These are phyloP conservation scores for Petunia hybrid DNA, from an alignment of 305 asterid species.

Conservation along the genomic window DNA sequence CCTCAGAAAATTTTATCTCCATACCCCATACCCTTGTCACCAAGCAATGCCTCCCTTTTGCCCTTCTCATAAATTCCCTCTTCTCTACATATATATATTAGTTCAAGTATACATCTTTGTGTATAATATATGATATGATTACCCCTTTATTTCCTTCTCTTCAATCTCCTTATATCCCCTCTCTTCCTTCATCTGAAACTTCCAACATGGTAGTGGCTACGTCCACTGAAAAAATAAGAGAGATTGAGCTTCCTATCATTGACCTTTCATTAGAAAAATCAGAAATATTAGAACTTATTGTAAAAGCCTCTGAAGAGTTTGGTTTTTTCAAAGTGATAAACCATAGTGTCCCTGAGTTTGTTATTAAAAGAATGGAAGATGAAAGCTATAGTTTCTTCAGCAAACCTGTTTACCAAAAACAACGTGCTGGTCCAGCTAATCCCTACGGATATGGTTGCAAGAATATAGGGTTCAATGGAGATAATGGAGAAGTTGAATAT, in stretches of 20 bases:
- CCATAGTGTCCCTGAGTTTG: conserved; percentile 64
- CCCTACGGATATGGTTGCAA: conserved; percentile 76
- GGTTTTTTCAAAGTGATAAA: conserved; percentile 84
- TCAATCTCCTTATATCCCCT: conserved; percentile 18
- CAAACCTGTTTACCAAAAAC: conserved; percentile 56
- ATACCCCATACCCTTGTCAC: neutral
- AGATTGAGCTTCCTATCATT: conserved; percentile 53
- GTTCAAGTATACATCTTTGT: neutral
- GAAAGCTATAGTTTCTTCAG: conserved; percentile 59
- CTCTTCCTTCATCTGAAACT: conserved; percentile 3
- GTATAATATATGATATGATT: neutral
- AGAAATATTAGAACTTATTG: conserved; percentile 48
- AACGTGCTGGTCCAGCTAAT: conserved; percentile 61
- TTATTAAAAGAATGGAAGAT: conserved; percentile 59
- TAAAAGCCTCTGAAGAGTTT: conserved; percentile 69
- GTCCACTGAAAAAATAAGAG: neutral
- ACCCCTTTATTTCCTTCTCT: neutral
- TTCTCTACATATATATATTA: neutral
- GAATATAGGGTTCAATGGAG: conserved; percentile 77
- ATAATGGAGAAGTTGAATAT: conserved; percentile 74
- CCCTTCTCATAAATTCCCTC: conserved; percentile 1
- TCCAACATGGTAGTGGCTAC: conserved; percentile 3
- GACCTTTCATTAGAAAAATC: conserved; percentile 52
- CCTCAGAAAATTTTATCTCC: too few relatives aligned
- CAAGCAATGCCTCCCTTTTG: neutral